Base-by-base conservation (phyloP, 768 basidiomycete genomes). In the Trametes maxima region DNA sequence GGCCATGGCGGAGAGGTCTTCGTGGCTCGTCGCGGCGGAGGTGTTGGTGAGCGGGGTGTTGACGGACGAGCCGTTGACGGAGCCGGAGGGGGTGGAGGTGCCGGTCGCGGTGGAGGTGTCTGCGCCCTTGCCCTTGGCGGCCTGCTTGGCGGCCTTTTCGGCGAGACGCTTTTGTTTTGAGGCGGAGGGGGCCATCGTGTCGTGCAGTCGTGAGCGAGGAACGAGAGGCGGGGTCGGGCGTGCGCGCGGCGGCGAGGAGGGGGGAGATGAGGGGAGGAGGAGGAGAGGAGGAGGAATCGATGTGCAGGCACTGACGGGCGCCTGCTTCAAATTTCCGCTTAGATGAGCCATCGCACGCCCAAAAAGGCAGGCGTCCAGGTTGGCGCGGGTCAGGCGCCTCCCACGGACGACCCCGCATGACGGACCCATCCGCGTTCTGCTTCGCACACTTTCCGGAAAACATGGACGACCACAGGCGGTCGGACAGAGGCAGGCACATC, bases 151-250 rank as follows among this genome's bases (percentile, higher is more conserved):
- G 19, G 88, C 94, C 76, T 97, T 97, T 76, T 96, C 95, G 63
- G 93, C 95, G 59, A 97, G 85, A 49, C 96, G 87, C 75, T 98
- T 98, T 76, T 94, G 92, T 73, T 93, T 93, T 48, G 91, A 90
- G 24, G 88, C 82, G 54, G 91, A 92, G 47, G 90, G 90, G 0
- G 91, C 62, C 71, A 72, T 72, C 48, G 64, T 49, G 19, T 19
- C 25, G 47, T 49, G 14, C 16, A 14, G 25, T 49, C 19, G 28
- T 6, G 22, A 22, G 45, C 14, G 21, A 24, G 12, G 12, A 14
- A n/a, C 4, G 39, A 19, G 2, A 24, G 45, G 45, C 21, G 45
- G 5, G 21, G 10, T 6, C 12, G 14, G 2, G 45, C 6, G 45
- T 2, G 45, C 28, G 28, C 28, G 28, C 40, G 40, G 13, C 42